A percentile compares a stretch with the other conserved stretches of the same genome.
Evolutionary conservation across 2,329 filamentous ascomycete genomes (phyloP).

Genomic region (Fusarium hainanense): DNA sequence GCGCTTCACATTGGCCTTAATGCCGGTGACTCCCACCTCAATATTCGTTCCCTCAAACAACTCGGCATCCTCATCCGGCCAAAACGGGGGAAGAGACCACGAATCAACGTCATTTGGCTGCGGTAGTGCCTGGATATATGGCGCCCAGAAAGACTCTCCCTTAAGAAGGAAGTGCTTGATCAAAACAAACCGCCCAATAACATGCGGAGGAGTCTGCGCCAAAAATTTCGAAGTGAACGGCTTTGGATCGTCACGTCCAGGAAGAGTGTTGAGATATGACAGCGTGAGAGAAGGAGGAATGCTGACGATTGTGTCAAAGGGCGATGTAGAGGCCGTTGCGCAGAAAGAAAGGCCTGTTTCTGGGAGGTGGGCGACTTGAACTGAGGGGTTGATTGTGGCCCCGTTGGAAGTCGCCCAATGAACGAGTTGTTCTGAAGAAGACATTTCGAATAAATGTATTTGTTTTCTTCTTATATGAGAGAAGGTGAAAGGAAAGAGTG

Average conservation of each 20-base stretch:
- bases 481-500: neutral
- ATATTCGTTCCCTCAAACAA: slow-evolving; percentile 67
- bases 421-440: slow-evolving; percentile 51
- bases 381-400: slow-evolving; percentile 60
- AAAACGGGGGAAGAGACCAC: slow-evolving; percentile 72
- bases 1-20: slow-evolving; percentile 57
- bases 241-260: slow-evolving; percentile 28
- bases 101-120: slow-evolving; percentile 63
- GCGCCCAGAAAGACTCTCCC: slow-evolving; percentile 70
- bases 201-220: slow-evolving; percentile 63
- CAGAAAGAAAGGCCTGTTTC: slow-evolving; percentile 66
- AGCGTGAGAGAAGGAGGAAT: slow-evolving; percentile 66
- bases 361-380: slow-evolving; percentile 65
- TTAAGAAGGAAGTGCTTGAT: slow-evolving; percentile 73
- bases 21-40: slow-evolving; percentile 60
- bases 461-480: neutral
- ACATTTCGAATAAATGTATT: slow-evolving; percentile 17
- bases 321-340: slow-evolving; percentile 53
- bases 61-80: slow-evolving; percentile 68
- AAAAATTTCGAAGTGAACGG: slow-evolving; percentile 64
- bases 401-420: slow-evolving; percentile 61
- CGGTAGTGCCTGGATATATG: slow-evolving; percentile 74
- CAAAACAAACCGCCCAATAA: slow-evolving; percentile 74
- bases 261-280: slow-evolving; percentile 68
- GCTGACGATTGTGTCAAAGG: slow-evolving; percentile 60